Evolutionary conservation across 345 rosid genomes (phyloP).

Genomic region (Erucastrum elatum): DNA sequence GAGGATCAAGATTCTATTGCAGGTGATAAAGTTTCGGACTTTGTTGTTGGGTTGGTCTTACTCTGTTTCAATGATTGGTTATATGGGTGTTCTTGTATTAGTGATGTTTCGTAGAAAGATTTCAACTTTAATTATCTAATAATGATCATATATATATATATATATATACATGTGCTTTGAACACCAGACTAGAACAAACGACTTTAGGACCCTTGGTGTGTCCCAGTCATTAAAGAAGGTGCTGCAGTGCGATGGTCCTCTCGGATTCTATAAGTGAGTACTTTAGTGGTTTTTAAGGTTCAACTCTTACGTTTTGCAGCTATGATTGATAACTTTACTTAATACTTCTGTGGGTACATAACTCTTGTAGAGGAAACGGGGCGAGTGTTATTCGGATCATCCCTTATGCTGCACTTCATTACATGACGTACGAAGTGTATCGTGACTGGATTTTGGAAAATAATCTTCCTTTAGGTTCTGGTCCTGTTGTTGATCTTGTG

Average conservation of each 20-base stretch:
- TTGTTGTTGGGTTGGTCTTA: not conserved
- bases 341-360: too few species aligned
- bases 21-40: slow-evolving; percentile 49
- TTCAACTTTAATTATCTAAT: slow-evolving; percentile 6
- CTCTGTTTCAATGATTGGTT: too few species aligned
- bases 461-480: slow-evolving; percentile 68
- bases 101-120: not conserved
- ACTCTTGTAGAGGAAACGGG: slow-evolving; percentile 75
- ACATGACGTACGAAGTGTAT: slow-evolving; percentile 92
- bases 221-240: slow-evolving; percentile 70
- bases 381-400: slow-evolving; percentile 92
- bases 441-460: slow-evolving; percentile 85
- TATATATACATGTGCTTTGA: not conserved
- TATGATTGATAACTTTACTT: not conserved
- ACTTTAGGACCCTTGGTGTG: slow-evolving; percentile 78
- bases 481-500: slow-evolving; percentile 84
- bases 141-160: not conserved
- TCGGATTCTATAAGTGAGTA: slow-evolving; percentile 83
- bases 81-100: not conserved
- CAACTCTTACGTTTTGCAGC: slow-evolving; percentile 2
- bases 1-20: slow-evolving; percentile 83
- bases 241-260: slow-evolving; percentile 75
- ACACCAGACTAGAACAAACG: slow-evolving; percentile 77
- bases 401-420: slow-evolving; percentile 96
- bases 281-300: not conserved